Percentiles rank a stretch among this genome's conserved stretches.
phyloP scores from a whole-genome alignment of 2,329 filamentous ascomycete species.

The Cordyceps militaris region DNA sequence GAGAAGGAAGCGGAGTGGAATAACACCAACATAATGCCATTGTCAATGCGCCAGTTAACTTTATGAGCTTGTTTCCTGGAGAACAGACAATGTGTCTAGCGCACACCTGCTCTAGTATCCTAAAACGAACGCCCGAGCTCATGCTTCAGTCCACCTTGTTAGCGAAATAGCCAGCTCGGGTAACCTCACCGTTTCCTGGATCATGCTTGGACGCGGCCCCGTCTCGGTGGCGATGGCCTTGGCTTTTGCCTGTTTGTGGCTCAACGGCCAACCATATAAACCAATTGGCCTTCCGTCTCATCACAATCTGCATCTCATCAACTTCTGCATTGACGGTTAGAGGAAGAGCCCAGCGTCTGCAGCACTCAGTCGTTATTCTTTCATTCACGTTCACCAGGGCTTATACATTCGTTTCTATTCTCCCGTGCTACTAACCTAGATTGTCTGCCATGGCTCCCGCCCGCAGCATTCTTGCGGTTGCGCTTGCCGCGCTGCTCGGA shows the following conservation, averaged over 20 bases:
- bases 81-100: conserved; percentile 1
- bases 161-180: background rate
- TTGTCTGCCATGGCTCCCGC: conserved; percentile 5
- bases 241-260: background rate
- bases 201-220: conserved; percentile 4
- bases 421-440: background rate
- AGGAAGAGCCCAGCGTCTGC: background rate
- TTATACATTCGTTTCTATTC: background rate
- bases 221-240: background rate
- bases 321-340: background rate
- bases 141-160: background rate
- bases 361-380: background rate
- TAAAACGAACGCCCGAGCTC: conserved; percentile 6
- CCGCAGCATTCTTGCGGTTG: conserved; percentile 7
- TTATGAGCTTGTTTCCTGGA: background rate
- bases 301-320: background rate
- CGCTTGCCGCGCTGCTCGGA: conserved; percentile 23
- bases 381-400: conserved; percentile 1
- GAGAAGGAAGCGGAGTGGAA: background rate
- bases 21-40: background rate
- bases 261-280: conserved; percentile 1
- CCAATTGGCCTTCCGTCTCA: background rate
- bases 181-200: background rate
- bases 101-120: background rate
- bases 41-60: conserved; percentile 4